Percentiles rank a stretch among this genome's conserved stretches.
Evolutionary conservation across 176 grass and related monocot genomes (phyloP).

Genomic region (Tuctoria greenei): DNA sequence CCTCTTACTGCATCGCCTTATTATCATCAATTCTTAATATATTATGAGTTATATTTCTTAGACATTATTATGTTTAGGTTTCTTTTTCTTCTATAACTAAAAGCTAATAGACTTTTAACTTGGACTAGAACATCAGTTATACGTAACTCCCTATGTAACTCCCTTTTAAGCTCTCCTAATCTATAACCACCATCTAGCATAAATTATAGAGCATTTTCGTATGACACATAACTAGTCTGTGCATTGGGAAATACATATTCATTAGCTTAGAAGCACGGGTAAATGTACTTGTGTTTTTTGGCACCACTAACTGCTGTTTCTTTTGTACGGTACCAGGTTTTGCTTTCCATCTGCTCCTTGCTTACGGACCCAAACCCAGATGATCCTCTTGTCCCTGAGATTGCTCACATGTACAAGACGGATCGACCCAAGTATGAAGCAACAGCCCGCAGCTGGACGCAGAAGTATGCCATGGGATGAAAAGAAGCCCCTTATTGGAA

Average conservation of each 20-base stretch:
- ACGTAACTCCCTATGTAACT: not conserved
- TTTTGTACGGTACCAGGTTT: constrained; percentile 33
- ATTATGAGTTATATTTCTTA: not conserved
- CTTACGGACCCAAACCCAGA: constrained; percentile 72
- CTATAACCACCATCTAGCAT: not conserved
- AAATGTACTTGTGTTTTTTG: not conserved
- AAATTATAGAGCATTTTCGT: not conserved
- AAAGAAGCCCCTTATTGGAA: not conserved
- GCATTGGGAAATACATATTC: not conserved
- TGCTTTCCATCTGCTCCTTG: constrained; percentile 74
- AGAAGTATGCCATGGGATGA: constrained; percentile 78
- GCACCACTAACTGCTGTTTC: not conserved
- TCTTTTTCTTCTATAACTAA: not conserved
- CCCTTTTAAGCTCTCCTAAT: not conserved
- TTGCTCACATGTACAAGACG: constrained; percentile 75
- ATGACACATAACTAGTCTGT: not conserved
- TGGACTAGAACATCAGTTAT: not conserved
- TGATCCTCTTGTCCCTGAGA: constrained; percentile 71
- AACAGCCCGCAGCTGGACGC: constrained; percentile 67
- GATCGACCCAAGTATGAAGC: constrained; percentile 55
- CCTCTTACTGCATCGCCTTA: not conserved
- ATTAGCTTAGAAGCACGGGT: not conserved
- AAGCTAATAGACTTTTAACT: not conserved
- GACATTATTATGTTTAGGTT: not conserved
- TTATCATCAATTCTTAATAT: not conserved